phyloP scores from a whole-genome alignment of 768 basidiomycete species.

The Mycena maculata region DNA sequence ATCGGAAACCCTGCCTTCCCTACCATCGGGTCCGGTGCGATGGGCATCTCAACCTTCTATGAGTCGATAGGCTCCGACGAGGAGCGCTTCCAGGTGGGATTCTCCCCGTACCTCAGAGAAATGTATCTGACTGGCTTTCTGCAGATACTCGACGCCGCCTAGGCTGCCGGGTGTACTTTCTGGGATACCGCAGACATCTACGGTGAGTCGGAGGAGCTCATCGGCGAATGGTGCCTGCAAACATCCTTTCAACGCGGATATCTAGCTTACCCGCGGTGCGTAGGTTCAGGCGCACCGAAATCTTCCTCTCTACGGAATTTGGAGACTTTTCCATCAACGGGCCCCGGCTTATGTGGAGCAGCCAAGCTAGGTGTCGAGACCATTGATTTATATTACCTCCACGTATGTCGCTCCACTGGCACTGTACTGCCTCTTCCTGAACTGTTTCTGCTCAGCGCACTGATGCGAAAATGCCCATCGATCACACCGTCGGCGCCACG shows the following conservation, averaged over 20 bases:
- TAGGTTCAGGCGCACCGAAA: constrained; percentile 45
- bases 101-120: too few relatives aligned
- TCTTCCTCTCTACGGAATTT: constrained; percentile 64
- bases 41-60: constrained; percentile 60
- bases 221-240: constrained; percentile 55
- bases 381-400: constrained; percentile 49
- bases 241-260: background rate
- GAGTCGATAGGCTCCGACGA: constrained; percentile 56
- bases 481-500: constrained; percentile 32
- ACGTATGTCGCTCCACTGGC: too few relatives aligned
- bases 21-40: constrained; percentile 63
- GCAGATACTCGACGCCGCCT: constrained; percentile 57
- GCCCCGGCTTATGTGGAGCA: constrained; percentile 43
- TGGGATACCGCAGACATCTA: constrained; percentile 63
- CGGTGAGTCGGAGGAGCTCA: constrained; percentile 55
- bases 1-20: constrained; percentile 52
- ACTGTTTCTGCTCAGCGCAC: constrained; percentile 9
- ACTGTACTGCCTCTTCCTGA: background rate
- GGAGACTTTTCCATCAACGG: constrained; percentile 44
- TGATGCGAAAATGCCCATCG: constrained; percentile 24
- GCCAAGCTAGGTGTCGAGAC: constrained; percentile 42
- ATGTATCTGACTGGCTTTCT: background rate
- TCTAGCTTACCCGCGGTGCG: background rate
- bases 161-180: constrained; percentile 54
- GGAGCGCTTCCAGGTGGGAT: constrained; percentile 58